A percentile compares a stretch with the other conserved stretches of the same genome.
These are phyloP conservation scores for Ambrosia artemisiifolia DNA, from an alignment of 129 eudicot species.

Conservation along the genomic window DNA sequence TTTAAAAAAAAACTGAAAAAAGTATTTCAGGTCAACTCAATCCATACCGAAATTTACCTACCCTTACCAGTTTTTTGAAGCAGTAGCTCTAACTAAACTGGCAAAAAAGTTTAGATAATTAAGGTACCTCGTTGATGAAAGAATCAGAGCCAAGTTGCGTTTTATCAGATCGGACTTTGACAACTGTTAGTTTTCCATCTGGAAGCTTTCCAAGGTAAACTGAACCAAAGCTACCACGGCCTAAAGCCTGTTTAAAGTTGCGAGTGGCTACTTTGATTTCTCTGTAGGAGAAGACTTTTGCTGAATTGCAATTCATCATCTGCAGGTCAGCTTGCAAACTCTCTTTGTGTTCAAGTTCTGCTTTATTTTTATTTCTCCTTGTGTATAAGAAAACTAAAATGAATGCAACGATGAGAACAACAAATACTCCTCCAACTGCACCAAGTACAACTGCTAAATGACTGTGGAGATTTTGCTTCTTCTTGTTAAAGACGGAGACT, in stretches of 20 bases:
- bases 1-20: background rate
- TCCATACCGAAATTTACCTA: background rate
- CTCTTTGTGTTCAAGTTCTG: constrained; percentile 21
- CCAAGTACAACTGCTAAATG: constrained; percentile 56
- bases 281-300: constrained; percentile 65
- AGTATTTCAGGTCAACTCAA: background rate
- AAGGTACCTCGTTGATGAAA: constrained; percentile 76
- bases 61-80: too few relatives aligned
- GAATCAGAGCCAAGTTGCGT: constrained; percentile 73
- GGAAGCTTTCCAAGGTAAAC: constrained; percentile 78
- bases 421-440: constrained; percentile 56
- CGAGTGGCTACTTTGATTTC: constrained; percentile 82
- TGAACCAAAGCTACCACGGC: constrained; percentile 89
- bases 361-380: constrained; percentile 44
- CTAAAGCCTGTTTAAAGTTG: constrained; percentile 74
- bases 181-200: constrained; percentile 68
- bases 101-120: constrained; percentile 15
- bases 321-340: constrained; percentile 39
- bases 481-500: constrained; percentile 62
- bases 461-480: constrained; percentile 49
- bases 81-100: too few relatives aligned
- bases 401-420: constrained; percentile 34
- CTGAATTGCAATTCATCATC: constrained; percentile 45
- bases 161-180: constrained; percentile 78
- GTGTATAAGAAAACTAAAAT: constrained; percentile 39